A percentile compares a stretch with the other conserved stretches of the same genome.
phyloP scores from a whole-genome alignment of 148 eudicot species.

The Bassia scoparia region DNA sequence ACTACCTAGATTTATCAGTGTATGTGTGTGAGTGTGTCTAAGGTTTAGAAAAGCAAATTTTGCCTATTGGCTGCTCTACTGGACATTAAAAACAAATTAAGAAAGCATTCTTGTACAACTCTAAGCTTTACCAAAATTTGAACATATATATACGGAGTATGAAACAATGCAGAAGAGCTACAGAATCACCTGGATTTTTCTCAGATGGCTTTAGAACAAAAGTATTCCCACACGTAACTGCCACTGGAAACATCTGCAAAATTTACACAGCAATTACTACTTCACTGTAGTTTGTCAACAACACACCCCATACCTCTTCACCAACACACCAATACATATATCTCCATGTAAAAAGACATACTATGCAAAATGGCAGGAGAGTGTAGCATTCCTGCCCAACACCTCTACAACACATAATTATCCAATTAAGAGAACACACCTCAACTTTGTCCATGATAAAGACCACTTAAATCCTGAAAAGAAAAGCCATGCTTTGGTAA shows the following conservation, averaged over 20 bases:
- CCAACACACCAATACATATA: no score
- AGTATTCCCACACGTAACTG: constrained; percentile 65
- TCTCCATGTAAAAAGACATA: no score
- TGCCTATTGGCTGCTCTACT: not conserved
- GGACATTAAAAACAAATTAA: not conserved
- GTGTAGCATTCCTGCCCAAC: no score
- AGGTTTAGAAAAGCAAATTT: not conserved
- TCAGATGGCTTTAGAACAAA: constrained; percentile 66
- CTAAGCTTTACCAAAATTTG: not conserved
- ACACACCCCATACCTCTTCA: not conserved
- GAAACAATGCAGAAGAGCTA: constrained; percentile 6
- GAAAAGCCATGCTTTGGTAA: no score
- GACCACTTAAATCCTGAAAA: not conserved
- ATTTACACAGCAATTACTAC: not conserved
- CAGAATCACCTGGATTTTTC: constrained; percentile 58
- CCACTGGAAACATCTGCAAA: constrained; percentile 70
- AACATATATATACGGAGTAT: constrained; percentile 5
- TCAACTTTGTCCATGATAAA: not conserved
- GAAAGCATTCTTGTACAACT: no score
- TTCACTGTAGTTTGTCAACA: not conserved
- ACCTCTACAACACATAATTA: not conserved
- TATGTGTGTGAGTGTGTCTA: not conserved
- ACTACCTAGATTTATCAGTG: no score
- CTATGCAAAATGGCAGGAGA: no score
- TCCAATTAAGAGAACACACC: not conserved